phyloP scores from a whole-genome alignment of 768 basidiomycete genomes.

The Termitomyces sp. region DNA sequence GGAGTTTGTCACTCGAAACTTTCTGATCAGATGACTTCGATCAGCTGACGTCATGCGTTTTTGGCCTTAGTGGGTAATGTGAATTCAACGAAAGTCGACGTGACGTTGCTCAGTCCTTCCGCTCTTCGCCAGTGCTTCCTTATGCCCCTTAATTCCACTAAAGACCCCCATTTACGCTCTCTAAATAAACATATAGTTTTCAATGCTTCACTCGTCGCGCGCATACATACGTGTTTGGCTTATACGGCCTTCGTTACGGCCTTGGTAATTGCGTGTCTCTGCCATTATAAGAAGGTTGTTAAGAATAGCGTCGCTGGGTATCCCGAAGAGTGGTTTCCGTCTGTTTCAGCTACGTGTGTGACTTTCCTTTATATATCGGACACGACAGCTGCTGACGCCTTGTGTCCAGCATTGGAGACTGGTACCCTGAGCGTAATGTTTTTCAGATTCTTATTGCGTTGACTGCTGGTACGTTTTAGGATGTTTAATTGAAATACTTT shows the following conservation, averaged over 20 bases:
- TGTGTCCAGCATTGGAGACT: conserved; percentile 72
- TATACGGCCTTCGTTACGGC: conserved; percentile 60
- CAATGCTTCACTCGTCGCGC: conserved; percentile 52
- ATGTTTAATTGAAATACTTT: background rate
- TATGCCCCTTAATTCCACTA: conserved; percentile 1
- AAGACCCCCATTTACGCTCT: background rate
- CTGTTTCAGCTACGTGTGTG: conserved; percentile 77
- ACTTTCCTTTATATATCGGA: background rate
- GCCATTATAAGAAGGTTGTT: conserved; percentile 83
- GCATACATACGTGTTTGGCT: conserved; percentile 62
- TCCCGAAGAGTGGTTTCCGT: conserved; percentile 88
- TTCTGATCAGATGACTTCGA: background rate
- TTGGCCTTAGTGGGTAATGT: background rate
- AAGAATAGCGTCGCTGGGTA: conserved; percentile 81
- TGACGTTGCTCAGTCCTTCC: background rate
- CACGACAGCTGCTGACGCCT: background rate
- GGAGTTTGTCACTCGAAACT: background rate
- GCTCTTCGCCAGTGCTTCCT: background rate
- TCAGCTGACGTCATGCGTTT: conserved; percentile 5
- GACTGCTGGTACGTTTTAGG: conserved; percentile 48
- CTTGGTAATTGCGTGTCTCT: conserved; percentile 52
- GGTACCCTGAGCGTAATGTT: conserved; percentile 79
- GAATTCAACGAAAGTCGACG: background rate
- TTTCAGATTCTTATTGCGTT: conserved; percentile 88
- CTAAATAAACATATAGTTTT: conserved; percentile 16